Evolutionary conservation across 1,139 yeast genomes (phyloP), one percentile per base, ranked within the genome.

Genomic region (Sugiyamaella pinicola): DNA sequence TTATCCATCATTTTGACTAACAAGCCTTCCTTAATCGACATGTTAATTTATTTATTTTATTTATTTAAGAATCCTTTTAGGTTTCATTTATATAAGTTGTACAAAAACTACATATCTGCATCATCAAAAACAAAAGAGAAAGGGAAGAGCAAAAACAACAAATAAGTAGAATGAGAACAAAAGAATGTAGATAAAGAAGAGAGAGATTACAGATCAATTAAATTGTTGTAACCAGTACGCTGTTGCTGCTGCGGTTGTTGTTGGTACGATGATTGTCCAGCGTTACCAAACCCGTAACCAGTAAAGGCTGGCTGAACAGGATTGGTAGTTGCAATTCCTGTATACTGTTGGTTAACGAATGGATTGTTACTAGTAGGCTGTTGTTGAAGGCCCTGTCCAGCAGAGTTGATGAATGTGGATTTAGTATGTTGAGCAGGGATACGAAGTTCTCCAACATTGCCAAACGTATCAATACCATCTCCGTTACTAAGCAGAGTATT

Each of bases 381-480:
- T 33, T 53, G 58, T 42, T 70, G 75, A 51, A 69, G 69, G 18
- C 71, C 71, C 62, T 79, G 80, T 44, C 97, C 97, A 2, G 96
- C 87, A 13, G 96, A 87, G 69, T 87, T 89, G 64, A 91, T 79
- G 67, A 89, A 90, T 18, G 81, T 84, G 7, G 95, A 83, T 61
- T 81, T 82, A 1, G 98, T 91, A 69, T 87, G 95, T 66, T 93
- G 98, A 51, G 96, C 95, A 10, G 98, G 96, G 55, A 93, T 81
- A 73, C 97, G 83, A 26, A 84, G 73, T 13, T 85, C 87, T 51
- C 99, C 99, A 4, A 89, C 85, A 69, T 93, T 93, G 70, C 99
- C 99, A 70, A 88, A 93, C 0, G 98, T 91, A 70, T 93, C 99
- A 54, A 90, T 76, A 21, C 97, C 98, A 0, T 96, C 87, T 35